Base-by-base conservation (phyloP, 148 eudicot species). In the Heliamphora exappendiculata region DNA sequence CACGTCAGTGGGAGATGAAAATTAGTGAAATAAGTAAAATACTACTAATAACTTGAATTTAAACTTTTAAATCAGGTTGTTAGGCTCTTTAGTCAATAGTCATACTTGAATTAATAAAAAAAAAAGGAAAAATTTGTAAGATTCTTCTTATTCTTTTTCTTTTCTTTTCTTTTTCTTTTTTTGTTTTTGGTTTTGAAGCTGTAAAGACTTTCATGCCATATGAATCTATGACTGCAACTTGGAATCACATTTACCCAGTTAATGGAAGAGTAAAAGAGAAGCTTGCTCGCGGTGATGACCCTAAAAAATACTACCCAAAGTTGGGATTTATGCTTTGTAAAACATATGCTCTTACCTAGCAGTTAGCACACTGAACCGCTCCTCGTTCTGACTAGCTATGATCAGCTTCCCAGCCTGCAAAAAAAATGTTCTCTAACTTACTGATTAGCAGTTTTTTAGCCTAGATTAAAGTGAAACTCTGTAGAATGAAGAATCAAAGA, bases 381-480 rank as follows among this genome's bases (percentile, higher is more conserved):
- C 98, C 78, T 94, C 98, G 8, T 84, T 94, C 83, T 94, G 96
- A 80, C 96, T 89, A 77, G 92, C 97, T 83, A 89, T 76, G 45
- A 92, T 88, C 69, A 92, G 69, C 7, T 88, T 85, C 66, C 98
- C 98, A 42, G 84, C 91, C 97, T 93, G 87, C 50, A 73, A 26
- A 57, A 19, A n/a, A 39, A 63, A 75, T 34, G 14, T 47, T 1
- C 9, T 67, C 22, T 13, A n/a, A 26, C 29, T 50, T 49, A 60
- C 11, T 29, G 24, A 75, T 28, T 19, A 67, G 49, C 41, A 41
- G 42, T 13, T 49, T 20, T 20, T 22, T 26, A n/a, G 51, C 37
- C 31, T 72, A 36, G 60, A 22, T 73, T 24, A 22, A 29, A 26
- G 54, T 47, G 22, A 73, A 50, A 33, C 3, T 9, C 34, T 47